A percentile compares a stretch with the other conserved stretches of the same genome.
These are phyloP conservation scores for Lipomyces anomalus DNA, from an alignment of 805 yeast species.

Conservation along the genomic window DNA sequence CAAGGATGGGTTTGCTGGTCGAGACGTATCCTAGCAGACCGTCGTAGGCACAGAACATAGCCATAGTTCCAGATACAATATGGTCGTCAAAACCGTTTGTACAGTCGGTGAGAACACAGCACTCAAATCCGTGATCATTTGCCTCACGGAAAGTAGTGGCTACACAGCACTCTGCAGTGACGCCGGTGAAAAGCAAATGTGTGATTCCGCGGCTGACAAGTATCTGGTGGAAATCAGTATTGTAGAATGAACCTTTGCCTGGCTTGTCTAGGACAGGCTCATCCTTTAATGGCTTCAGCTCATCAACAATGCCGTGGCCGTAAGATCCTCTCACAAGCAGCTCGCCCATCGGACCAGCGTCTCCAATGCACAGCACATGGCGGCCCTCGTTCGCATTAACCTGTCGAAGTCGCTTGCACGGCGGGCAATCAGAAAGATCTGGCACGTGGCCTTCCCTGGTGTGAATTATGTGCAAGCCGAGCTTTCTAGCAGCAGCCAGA, in stretches of 20 bases:
- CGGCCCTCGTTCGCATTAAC: constrained; percentile 21
- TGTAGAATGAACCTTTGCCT: constrained; percentile 35
- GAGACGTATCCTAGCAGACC: constrained; percentile 28
- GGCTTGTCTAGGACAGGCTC: constrained; percentile 34
- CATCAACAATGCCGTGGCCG: constrained; percentile 34
- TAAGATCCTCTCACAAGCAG: constrained; percentile 32
- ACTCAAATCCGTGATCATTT: constrained; percentile 34
- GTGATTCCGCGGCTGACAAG: constrained; percentile 32
- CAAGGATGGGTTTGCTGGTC: constrained; percentile 19
- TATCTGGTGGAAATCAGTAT: constrained; percentile 31
- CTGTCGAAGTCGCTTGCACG: constrained; percentile 31
- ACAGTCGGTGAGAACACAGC: constrained; percentile 28
- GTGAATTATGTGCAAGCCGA: constrained; percentile 32
- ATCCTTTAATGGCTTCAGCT: constrained; percentile 28
- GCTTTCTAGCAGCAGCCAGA: constrained; percentile 29
- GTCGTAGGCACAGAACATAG: constrained; percentile 26
- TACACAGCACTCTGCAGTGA: constrained; percentile 30
- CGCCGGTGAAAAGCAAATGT: constrained; percentile 31
- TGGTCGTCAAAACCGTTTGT: constrained; percentile 27
- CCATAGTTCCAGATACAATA: constrained; percentile 22
- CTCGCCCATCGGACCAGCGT: constrained; percentile 33
- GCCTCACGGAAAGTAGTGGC: constrained; percentile 26
- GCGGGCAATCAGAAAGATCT: constrained; percentile 31
- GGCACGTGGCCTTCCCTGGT: constrained; percentile 33
- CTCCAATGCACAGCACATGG: constrained; percentile 30